phyloP scores from a whole-genome alignment of 495 filamentous ascomycete genomes.

The Cercophora newfieldiana region DNA sequence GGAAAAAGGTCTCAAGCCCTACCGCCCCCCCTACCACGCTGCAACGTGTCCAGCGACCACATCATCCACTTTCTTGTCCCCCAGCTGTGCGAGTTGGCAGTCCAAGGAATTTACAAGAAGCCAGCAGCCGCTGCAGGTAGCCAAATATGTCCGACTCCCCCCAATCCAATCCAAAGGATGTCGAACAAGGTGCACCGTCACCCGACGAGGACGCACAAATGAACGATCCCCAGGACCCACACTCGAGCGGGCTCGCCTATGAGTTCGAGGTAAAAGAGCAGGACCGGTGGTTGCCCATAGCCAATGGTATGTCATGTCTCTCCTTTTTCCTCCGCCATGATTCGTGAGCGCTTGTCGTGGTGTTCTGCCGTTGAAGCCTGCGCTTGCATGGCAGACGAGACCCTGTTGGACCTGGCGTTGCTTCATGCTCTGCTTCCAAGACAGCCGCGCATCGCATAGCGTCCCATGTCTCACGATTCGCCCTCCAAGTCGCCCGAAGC shows the following conservation, averaged over 20 bases:
- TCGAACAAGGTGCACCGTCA: conserved; percentile 90
- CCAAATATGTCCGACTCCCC: conserved; percentile 93
- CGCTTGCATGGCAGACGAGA: conserved; percentile 38
- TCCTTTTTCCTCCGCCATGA: conserved; percentile 50
- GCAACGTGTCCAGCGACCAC: conserved; percentile 59
- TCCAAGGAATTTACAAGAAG: conserved; percentile 59
- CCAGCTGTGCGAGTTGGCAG: conserved; percentile 55
- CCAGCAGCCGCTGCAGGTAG: conserved; percentile 64
- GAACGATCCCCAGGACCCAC: conserved; percentile 61
- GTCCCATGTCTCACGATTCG: conserved; percentile 57
- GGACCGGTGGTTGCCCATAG: conserved; percentile 99
- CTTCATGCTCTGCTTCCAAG: conserved; percentile 44
- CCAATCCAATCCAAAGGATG: conserved; percentile 90
- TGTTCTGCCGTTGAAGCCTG: conserved; percentile 34
- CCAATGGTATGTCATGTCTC: conserved; percentile 76
- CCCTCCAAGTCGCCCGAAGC: conserved; percentile 48
- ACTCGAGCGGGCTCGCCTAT: conserved; percentile 61
- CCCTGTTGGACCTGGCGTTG: conserved; percentile 45
- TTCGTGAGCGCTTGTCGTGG: conserved; percentile 39
- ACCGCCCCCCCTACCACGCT: conserved; percentile 51
- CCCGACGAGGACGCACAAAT: conserved; percentile 75
- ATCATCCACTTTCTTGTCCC: conserved; percentile 45
- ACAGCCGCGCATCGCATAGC: conserved; percentile 40
- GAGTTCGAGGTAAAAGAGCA: conserved; percentile 99
- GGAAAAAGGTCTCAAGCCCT: conserved; percentile 45